phyloP scores from a whole-genome alignment of 352 stramenopile genomes.

The Pythium vanterpoolii region DNA sequence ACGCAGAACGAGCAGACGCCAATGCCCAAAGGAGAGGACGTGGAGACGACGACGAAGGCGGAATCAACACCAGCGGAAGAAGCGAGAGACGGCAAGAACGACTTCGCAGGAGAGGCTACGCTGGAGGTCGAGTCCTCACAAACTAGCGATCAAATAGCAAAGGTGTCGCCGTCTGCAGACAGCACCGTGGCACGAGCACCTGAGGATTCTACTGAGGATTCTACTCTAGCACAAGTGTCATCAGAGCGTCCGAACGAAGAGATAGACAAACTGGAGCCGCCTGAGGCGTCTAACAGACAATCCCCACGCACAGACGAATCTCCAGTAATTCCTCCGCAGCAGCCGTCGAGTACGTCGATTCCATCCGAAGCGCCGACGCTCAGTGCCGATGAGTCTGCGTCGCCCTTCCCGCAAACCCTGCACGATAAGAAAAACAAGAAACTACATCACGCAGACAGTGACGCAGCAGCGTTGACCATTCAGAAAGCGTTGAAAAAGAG shows the following conservation, averaged over 20 bases:
- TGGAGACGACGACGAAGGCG: not conserved
- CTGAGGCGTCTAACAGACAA: not conserved
- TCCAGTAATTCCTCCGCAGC: not conserved
- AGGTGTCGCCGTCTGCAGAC: not conserved
- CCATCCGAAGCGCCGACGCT: slow-evolving; percentile 4
- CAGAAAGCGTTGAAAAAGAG: slow-evolving; percentile 47
- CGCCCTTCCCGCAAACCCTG: not conserved
- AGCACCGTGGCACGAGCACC: no score
- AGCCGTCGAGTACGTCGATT: not conserved
- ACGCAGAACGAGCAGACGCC: not conserved
- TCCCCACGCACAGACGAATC: not conserved
- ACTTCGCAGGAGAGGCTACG: no score
- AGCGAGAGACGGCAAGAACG: not conserved
- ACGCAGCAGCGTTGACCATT: slow-evolving; percentile 35
- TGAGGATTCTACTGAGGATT: no score
- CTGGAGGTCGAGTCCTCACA: no score
- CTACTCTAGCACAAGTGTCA: no score
- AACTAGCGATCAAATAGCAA: not conserved
- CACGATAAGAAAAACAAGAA: slow-evolving; percentile 12
- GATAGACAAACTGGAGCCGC: not conserved
- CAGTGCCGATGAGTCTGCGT: slow-evolving; percentile 2
- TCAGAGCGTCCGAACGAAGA: no score
- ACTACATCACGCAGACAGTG: slow-evolving; percentile 7
- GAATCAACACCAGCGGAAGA: not conserved
- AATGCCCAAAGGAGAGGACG: not conserved